Evolutionary conservation across 495 filamentous ascomycete species (phyloP).

Genomic region (Trichoderma orchidacearum): DNA sequence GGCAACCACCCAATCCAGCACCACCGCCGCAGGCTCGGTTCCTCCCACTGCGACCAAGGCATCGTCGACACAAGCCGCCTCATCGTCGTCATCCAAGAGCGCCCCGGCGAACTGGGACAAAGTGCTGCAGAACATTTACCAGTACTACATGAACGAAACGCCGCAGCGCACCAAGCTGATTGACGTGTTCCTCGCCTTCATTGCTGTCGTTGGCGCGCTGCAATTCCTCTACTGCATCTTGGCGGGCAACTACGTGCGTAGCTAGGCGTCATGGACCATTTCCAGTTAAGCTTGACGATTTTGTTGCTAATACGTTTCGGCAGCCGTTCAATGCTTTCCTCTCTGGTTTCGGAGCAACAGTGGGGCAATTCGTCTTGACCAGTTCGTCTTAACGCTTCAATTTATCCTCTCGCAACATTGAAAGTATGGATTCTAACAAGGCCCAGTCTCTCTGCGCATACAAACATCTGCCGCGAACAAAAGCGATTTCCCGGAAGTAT

Average conservation of each 20-base stretch:
- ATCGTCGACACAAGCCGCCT: slow-evolving; percentile 3
- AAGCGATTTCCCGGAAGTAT: slow-evolving; percentile 51
- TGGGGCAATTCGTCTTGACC: slow-evolving; percentile 95
- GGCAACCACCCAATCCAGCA: slow-evolving; percentile 9
- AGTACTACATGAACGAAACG: slow-evolving; percentile 64
- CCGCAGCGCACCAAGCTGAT: slow-evolving; percentile 86
- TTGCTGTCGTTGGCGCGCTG: slow-evolving; percentile 70
- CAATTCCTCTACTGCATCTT: slow-evolving; percentile 92
- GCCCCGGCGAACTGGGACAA: slow-evolving; percentile 15
- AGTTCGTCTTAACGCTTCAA: slow-evolving; percentile 87
- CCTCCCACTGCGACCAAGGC: slow-evolving; percentile 16
- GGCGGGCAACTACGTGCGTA: slow-evolving; percentile 83
- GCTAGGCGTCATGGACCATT: neutral
- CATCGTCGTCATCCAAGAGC: slow-evolving; percentile 10
- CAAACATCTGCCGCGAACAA: slow-evolving; percentile 75
- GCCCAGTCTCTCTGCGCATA: slow-evolving; percentile 61
- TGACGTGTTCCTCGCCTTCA: slow-evolving; percentile 83
- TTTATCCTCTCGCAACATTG: neutral
- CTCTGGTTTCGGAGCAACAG: slow-evolving; percentile 84
- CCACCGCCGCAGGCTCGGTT: slow-evolving; percentile 6
- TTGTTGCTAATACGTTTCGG: slow-evolving; percentile 6
- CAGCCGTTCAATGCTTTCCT: slow-evolving; percentile 99
- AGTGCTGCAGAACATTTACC: slow-evolving; percentile 46
- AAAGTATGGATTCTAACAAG: slow-evolving; percentile 3
- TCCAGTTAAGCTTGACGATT: neutral